Percentiles rank a stretch among this genome's conserved stretches.
These are phyloP conservation scores for Amaranthus tricolor DNA, from an alignment of 179 eudicot species.

Conservation along the genomic window DNA sequence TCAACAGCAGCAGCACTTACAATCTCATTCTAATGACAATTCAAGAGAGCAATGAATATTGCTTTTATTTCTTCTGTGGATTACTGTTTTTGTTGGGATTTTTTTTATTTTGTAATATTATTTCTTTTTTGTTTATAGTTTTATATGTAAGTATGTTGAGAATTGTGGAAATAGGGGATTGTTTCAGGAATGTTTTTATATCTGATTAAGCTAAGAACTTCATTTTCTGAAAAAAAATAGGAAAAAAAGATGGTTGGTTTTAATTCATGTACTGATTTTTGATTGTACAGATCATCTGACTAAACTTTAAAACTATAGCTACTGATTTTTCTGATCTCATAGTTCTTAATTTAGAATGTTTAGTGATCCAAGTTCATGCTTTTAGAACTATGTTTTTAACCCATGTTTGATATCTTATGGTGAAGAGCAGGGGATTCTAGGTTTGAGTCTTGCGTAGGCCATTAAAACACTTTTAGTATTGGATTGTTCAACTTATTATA, in stretches of 20 bases:
- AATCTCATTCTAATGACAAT: slow-evolving; percentile 35
- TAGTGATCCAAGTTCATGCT: too few species aligned
- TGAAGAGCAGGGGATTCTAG: slow-evolving; percentile 10
- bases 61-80: not conserved
- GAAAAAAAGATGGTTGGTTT: slow-evolving; percentile 16
- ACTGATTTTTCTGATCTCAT: not conserved
- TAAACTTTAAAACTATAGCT: slow-evolving; percentile 17
- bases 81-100: not conserved
- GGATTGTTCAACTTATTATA: too few species aligned
- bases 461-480: too few species aligned
- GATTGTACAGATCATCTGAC: slow-evolving; percentile 23
- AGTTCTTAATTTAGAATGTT: too few species aligned
- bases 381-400: not conserved
- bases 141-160: slow-evolving; percentile 24
- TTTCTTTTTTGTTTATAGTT: not conserved
- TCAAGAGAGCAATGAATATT: slow-evolving; percentile 34
- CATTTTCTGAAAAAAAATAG: slow-evolving; percentile 13
- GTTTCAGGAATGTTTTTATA: slow-evolving; percentile 27
- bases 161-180: slow-evolving; percentile 22
- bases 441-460: too few species aligned
- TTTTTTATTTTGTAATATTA: not conserved
- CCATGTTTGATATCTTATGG: slow-evolving; percentile 9
- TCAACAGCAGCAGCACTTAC: slow-evolving; percentile 26
- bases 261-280: slow-evolving; percentile 1
- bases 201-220: slow-evolving; percentile 22